Base-by-base conservation (phyloP, 2,329 filamentous ascomycete genomes). In the Colletotrichum limetticola region DNA sequence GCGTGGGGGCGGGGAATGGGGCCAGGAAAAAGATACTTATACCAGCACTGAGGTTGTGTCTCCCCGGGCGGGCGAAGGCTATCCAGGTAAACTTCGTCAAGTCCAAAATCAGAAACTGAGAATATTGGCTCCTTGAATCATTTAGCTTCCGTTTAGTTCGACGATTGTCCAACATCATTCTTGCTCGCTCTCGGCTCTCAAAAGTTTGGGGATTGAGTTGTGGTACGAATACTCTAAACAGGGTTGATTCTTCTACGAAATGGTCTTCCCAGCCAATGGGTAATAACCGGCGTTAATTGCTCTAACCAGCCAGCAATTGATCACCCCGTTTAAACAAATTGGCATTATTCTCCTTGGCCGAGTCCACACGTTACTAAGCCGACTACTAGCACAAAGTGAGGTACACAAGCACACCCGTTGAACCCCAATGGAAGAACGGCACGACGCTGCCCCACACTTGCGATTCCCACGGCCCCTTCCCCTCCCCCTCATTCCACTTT, bases 211-310 rank as follows among this genome's bases (percentile, higher is more conserved):
- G 35, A 12, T 49, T 7, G 9, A 62, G 5, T 12, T 14, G 9
- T 30, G 24, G 19, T 19, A n/a, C 30, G 11, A 42, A 22, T 26
- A 24, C n/a, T 37, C 32, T 35, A 35, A 12, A 35, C n/a, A 32
- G 57, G 32, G 7, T 14, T 37, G 57, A 19, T 11, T 35, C 37
- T 16, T 32, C n/a, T 35, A 12, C 9, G 57, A 37, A n/a, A 19
- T 22, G 37, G 8, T 26, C n/a, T 12, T 11, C 24, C 5, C 28
- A 46, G 6, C 24, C 59, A 65, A n/a, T 22, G 60, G 70, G 59
- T 60, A 24, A 61, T 65, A 49, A 70, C 55, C 70, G 70, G 66
- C 59, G 56, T 65, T 69, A 22, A 28, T 72, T 70, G 46, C 70
- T 72, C 6, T 42, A 72, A 65, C 60, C 11, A 35, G 53, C 55